These are phyloP conservation scores for Silene uniflora DNA, from an alignment of 148 eudicot species.

Conservation along the genomic window DNA sequence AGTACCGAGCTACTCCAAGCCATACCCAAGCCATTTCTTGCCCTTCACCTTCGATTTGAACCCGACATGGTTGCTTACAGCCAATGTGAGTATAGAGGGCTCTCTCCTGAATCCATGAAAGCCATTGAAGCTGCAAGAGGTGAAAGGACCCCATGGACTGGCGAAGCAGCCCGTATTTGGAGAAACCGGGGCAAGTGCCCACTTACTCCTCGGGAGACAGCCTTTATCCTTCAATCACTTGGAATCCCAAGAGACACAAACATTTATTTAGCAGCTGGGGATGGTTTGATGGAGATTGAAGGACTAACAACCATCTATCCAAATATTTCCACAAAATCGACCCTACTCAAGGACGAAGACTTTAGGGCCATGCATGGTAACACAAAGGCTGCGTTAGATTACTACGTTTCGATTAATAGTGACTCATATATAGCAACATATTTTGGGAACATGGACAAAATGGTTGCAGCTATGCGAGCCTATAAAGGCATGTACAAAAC, in stretches of 20 bases:
- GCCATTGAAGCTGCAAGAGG: conserved; percentile 72
- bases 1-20: conserved; percentile 63
- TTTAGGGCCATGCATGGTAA: conserved; percentile 89
- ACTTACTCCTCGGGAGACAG: conserved; percentile 87
- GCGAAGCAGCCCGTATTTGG: conserved; percentile 80
- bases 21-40: conserved; percentile 89
- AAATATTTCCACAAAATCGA: conserved; percentile 65
- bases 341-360: conserved; percentile 56
- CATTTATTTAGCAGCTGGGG: conserved; percentile 95
- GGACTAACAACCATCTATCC: conserved; percentile 68
- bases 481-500: conserved; percentile 67
- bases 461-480: conserved; percentile 97
- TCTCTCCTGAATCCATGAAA: conserved; percentile 56
- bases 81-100: conserved; percentile 68
- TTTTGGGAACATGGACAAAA: conserved; percentile 97
- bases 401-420: conserved; percentile 72
- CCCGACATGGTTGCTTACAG: conserved; percentile 99
- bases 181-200: conserved; percentile 95
- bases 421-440: conserved; percentile 84
- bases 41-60: conserved; percentile 95
- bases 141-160: conserved; percentile 88
- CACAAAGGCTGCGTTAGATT: conserved; percentile 95
- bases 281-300: conserved; percentile 84
- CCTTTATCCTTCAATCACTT: conserved; percentile 69
- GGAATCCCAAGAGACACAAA: conserved; percentile 67